Conservation (phyloP, 2,329 filamentous ascomycete species). For the Fusarium musae region DNA sequence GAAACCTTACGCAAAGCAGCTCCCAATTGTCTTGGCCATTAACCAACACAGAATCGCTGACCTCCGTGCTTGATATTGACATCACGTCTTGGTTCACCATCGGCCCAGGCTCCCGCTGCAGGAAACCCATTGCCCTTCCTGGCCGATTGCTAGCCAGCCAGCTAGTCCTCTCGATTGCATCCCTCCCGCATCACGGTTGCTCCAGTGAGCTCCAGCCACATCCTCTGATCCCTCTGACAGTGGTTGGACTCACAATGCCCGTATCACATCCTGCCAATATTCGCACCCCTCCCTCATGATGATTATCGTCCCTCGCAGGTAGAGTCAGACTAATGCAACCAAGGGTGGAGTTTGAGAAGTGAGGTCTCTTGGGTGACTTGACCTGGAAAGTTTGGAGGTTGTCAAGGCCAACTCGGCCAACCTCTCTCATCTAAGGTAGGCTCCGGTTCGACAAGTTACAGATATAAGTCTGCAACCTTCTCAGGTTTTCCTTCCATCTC, state of each 20-base stretch:
- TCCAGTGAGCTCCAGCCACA: constrained; percentile 47
- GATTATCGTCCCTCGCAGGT: constrained; percentile 38
- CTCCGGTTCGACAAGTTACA: constrained; percentile 11
- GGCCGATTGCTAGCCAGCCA: constrained; percentile 15
- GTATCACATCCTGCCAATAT: constrained; percentile 41
- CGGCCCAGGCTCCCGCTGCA: not conserved
- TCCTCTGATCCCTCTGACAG: constrained; percentile 28
- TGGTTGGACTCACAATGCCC: constrained; percentile 38
- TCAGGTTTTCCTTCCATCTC: constrained; percentile 21
- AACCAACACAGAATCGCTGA: constrained; percentile 28
- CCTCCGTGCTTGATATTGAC: constrained; percentile 43
- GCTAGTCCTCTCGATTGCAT: constrained; percentile 22
- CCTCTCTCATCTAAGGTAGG: constrained; percentile 14
- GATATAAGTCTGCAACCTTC: constrained; percentile 41
- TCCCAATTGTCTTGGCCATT: constrained; percentile 24
- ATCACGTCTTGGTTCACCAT: constrained; percentile 26
- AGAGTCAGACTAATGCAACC: constrained; percentile 37
- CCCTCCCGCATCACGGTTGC: constrained; percentile 36
- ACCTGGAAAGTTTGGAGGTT: constrained; percentile 30
- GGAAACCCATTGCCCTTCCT: constrained; percentile 15
- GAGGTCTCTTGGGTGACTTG: constrained; percentile 29
- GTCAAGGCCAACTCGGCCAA: constrained; percentile 32
- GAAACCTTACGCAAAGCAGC: constrained; percentile 35
- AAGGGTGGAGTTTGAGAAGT: constrained; percentile 33
- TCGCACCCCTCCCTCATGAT: constrained; percentile 35